Evolutionary conservation across 2,329 filamentous ascomycete species (phyloP).

Genomic region (Emergomyces africanus): DNA sequence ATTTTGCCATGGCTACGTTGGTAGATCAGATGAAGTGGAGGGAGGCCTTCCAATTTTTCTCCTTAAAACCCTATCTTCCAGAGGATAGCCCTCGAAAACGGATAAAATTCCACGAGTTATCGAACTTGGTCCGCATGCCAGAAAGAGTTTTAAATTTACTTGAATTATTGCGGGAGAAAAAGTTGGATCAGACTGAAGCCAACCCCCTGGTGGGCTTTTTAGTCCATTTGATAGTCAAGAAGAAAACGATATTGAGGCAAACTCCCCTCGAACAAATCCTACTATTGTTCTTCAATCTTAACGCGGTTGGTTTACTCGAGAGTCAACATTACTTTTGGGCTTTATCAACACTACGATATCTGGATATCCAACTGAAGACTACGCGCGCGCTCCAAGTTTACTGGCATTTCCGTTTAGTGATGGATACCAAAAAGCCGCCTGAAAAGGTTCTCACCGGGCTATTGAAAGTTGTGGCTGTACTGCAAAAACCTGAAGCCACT

Average conservation of each 20-base stretch:
- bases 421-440: slow-evolving; percentile 14
- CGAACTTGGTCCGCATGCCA: slow-evolving; percentile 8
- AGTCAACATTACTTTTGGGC: slow-evolving; percentile 17
- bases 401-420: slow-evolving; percentile 26
- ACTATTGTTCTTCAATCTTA: slow-evolving; percentile 17
- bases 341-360: slow-evolving; percentile 19
- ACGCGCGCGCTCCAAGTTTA: slow-evolving; percentile 27
- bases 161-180: neutral
- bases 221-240: slow-evolving; percentile 16
- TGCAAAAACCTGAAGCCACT: slow-evolving; percentile 25
- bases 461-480: slow-evolving; percentile 14
- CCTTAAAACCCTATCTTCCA: slow-evolving; percentile 10
- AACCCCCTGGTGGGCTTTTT: slow-evolving; percentile 14
- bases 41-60: slow-evolving; percentile 20
- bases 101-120: neutral
- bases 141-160: slow-evolving; percentile 1
- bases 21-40: slow-evolving; percentile 22
- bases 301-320: slow-evolving; percentile 14
- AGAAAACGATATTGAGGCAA: slow-evolving; percentile 14
- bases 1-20: slow-evolving; percentile 20
- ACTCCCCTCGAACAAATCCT: slow-evolving; percentile 21
- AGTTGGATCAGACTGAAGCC: neutral
- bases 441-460: slow-evolving; percentile 13
- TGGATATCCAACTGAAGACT: slow-evolving; percentile 17
- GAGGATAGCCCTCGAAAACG: neutral